phyloP scores from a whole-genome alignment of 805 yeast genomes.

The Candida boidinii region DNA sequence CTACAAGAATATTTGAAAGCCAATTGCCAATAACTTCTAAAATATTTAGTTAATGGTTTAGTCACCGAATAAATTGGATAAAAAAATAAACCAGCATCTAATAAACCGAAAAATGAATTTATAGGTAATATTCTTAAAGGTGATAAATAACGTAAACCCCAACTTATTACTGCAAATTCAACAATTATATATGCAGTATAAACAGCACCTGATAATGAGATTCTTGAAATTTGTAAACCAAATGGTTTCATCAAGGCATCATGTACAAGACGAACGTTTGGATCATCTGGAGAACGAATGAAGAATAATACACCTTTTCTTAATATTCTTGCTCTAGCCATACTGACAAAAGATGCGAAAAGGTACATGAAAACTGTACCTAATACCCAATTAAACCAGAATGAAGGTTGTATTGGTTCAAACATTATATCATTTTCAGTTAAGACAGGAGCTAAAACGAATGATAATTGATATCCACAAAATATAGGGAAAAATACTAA shows the following conservation, averaged over 20 bases:
- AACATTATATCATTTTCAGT: slow-evolving; percentile 6
- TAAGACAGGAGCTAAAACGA: slow-evolving; percentile 56
- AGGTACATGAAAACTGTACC: slow-evolving; percentile 86
- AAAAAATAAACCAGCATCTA: not conserved
- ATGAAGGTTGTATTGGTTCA: slow-evolving; percentile 5
- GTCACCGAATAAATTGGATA: too few relatives aligned
- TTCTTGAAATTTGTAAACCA: slow-evolving; percentile 60
- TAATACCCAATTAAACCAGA: slow-evolving; percentile 41
- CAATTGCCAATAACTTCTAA: slow-evolving; percentile 43
- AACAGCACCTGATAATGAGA: slow-evolving; percentile 62
- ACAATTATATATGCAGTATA: slow-evolving; percentile 64
- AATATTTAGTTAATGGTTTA: not conserved
- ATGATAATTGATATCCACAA: slow-evolving; percentile 73
- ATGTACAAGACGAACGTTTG: slow-evolving; percentile 75
- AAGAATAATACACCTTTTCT: slow-evolving; percentile 88
- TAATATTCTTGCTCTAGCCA: slow-evolving; percentile 63
- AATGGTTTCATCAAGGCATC: slow-evolving; percentile 81
- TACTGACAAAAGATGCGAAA: slow-evolving; percentile 79
- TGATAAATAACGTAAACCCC: slow-evolving; percentile 31
- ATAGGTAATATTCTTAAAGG: slow-evolving; percentile 22
- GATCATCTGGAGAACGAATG: slow-evolving; percentile 92
- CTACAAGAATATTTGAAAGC: slow-evolving; percentile 49
- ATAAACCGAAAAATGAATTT: not conserved
- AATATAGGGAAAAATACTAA: slow-evolving; percentile 77
- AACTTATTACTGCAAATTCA: slow-evolving; percentile 66